Evolutionary conservation across 306 rosid species (phyloP).

Genomic region (Begonia masoniana): DNA sequence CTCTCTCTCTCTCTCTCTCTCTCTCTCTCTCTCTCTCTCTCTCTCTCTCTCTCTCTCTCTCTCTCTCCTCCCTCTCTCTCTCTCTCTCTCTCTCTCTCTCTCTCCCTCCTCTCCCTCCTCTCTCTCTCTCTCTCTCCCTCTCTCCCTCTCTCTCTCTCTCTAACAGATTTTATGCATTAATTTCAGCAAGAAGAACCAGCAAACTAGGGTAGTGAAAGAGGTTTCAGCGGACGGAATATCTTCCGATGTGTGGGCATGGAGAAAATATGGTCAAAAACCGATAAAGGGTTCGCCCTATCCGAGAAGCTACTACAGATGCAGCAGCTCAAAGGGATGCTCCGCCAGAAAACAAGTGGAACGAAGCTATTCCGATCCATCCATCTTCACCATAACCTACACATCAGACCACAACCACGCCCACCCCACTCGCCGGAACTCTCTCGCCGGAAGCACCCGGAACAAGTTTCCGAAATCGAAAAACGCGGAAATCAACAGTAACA

Average conservation of each 20-base stretch:
- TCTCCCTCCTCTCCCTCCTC: background rate
- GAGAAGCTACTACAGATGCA: conserved; percentile 79
- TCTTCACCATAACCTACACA: conserved; percentile 56
- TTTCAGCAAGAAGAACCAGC: conserved; percentile 45
- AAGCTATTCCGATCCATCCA: conserved; percentile 40
- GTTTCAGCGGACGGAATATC: conserved; percentile 35
- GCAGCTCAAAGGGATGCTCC: conserved; percentile 72
- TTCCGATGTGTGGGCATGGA: conserved; percentile 83
- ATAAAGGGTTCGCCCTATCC: conserved; percentile 94
- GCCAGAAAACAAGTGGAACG: conserved; percentile 88
- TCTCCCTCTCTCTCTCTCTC: background rate
- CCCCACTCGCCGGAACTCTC: conserved; percentile 48
- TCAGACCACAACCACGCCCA: conserved; percentile 70
- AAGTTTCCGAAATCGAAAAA: conserved; percentile 13
- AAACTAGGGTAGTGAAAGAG: conserved; percentile 47
- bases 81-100: background rate
- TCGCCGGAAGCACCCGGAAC: conserved; percentile 32
- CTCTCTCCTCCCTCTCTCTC: background rate
- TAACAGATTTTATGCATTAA: background rate
- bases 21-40: background rate
- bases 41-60: background rate
- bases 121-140: background rate
- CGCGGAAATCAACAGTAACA: background rate
- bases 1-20: background rate
- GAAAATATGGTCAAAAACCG: conserved; percentile 95